These are phyloP conservation scores for Trichoderma sp. DNA, from an alignment of 2,329 filamentous ascomycete species.

Conservation along the genomic window DNA sequence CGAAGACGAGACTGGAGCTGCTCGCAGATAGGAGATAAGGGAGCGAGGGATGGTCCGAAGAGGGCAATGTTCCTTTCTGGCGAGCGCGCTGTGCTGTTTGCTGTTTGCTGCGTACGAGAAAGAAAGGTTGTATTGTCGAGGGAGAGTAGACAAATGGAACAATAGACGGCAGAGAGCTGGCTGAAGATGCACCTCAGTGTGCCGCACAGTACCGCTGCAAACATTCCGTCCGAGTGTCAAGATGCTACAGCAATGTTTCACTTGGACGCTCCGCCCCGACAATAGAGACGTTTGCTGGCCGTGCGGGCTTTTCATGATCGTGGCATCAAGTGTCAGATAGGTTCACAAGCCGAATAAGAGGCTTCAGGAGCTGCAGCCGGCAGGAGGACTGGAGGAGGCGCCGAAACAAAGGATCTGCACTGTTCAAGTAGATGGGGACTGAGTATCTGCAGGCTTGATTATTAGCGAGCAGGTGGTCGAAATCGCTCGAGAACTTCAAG, in stretches of 20 bases:
- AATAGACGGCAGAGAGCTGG: neutral
- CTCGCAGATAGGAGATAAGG: neutral
- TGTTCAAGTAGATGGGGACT: no score
- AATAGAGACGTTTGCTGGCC: neutral
- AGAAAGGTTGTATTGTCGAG: neutral
- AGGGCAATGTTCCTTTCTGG: neutral
- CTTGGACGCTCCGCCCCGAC: neutral
- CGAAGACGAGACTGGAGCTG: neutral
- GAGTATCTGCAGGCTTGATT: neutral
- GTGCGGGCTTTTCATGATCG: no score
- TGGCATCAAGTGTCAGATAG: no score
- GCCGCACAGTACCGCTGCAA: neutral
- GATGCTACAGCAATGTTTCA: no score
- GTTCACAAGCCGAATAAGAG: no score
- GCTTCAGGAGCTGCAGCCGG: neutral
- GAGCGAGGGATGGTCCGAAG: neutral
- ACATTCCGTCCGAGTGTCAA: no score
- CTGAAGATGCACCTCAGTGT: neutral
- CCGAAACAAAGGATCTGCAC: neutral
- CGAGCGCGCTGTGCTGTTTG: neutral
- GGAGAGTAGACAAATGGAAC: neutral
- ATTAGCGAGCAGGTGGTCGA: neutral
- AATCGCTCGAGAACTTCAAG: no score
- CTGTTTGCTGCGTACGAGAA: neutral
- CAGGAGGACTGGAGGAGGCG: neutral